These are phyloP conservation scores for Nakazawaea ishiwadae DNA, from an alignment of 805 yeast genomes.

Conservation along the genomic window DNA sequence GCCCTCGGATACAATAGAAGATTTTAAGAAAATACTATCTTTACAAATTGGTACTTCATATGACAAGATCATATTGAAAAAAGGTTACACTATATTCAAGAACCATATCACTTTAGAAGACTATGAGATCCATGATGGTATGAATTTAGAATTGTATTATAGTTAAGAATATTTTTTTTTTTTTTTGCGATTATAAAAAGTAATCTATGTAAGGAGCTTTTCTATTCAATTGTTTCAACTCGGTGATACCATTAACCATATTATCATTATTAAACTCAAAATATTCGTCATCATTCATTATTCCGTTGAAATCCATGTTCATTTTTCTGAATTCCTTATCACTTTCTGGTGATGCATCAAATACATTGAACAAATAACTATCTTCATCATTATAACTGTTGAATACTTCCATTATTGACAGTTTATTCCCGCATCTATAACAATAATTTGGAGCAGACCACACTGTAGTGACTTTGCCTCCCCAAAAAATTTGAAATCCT, in stretches of 20 bases:
- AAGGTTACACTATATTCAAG: slow-evolving; percentile 79
- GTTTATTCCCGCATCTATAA: slow-evolving; percentile 94
- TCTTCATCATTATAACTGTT: slow-evolving; percentile 57
- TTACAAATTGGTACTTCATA: slow-evolving; percentile 76
- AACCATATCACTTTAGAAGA: slow-evolving; percentile 92
- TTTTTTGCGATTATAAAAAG: slow-evolving; percentile 21
- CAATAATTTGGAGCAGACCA: slow-evolving; percentile 99
- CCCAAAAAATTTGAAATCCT: slow-evolving; percentile 90
- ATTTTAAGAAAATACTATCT: slow-evolving; percentile 79
- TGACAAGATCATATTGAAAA: slow-evolving; percentile 68
- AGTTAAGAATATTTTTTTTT: slow-evolving; percentile 25
- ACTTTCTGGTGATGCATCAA: slow-evolving; percentile 96
- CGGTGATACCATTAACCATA: no score
- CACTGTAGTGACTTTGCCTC: slow-evolving; percentile 88
- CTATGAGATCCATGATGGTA: slow-evolving; percentile 89
- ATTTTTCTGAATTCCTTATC: slow-evolving; percentile 45
- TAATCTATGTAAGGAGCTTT: slow-evolving; percentile 38
- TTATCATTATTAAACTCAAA: slow-evolving; percentile 11
- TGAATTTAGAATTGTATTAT: slow-evolving; percentile 80
- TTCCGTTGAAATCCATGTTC: slow-evolving; percentile 7
- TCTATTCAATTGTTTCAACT: slow-evolving; percentile 9
- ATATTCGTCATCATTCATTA: slow-evolving; percentile 11
- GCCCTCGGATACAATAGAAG: slow-evolving; percentile 81
- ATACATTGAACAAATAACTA: slow-evolving; percentile 72
- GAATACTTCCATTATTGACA: slow-evolving; percentile 86